Conservation (phyloP, 495 filamentous ascomycete genomes). For the Cairneyella variabilis region DNA sequence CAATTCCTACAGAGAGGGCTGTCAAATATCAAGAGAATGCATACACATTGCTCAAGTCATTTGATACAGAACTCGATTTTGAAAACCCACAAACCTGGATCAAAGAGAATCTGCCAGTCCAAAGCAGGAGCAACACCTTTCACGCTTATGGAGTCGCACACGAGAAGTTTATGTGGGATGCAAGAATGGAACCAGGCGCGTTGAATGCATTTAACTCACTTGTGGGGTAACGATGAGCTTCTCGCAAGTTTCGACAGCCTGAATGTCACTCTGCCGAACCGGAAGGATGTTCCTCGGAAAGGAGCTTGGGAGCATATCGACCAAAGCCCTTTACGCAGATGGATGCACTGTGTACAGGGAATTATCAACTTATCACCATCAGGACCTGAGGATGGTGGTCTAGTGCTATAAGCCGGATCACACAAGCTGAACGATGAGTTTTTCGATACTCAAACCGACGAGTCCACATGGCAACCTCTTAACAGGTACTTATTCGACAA, state of each 20-base stretch:
- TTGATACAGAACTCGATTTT: constrained; percentile 21
- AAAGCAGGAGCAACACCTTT: constrained; percentile 30
- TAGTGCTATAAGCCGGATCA: constrained; percentile 18
- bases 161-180: constrained; percentile 47
- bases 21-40: constrained; percentile 11
- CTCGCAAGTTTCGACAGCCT: constrained; percentile 31
- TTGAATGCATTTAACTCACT: constrained; percentile 33
- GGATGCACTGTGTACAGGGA: constrained; percentile 35
- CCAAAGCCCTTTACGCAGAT: constrained; percentile 23
- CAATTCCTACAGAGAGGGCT: constrained; percentile 9
- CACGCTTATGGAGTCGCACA: constrained; percentile 33
- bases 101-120: constrained; percentile 29
- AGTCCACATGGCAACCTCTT: constrained; percentile 21
- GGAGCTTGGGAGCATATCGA: constrained; percentile 30
- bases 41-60: constrained; percentile 14
- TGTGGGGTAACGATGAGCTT: constrained; percentile 33
- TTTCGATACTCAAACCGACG: constrained; percentile 28
- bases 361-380: constrained; percentile 37
- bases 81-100: constrained; percentile 33
- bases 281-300: constrained; percentile 2
- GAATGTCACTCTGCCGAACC: constrained; percentile 15
- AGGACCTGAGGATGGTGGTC: constrained; percentile 11
- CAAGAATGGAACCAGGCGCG: constrained; percentile 37
- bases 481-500: constrained; percentile 32
- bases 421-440: constrained; percentile 32